Evolutionary conservation across 192 early-diverging fungal genomes (phyloP).

Genomic region (Coemansia asiatica): DNA sequence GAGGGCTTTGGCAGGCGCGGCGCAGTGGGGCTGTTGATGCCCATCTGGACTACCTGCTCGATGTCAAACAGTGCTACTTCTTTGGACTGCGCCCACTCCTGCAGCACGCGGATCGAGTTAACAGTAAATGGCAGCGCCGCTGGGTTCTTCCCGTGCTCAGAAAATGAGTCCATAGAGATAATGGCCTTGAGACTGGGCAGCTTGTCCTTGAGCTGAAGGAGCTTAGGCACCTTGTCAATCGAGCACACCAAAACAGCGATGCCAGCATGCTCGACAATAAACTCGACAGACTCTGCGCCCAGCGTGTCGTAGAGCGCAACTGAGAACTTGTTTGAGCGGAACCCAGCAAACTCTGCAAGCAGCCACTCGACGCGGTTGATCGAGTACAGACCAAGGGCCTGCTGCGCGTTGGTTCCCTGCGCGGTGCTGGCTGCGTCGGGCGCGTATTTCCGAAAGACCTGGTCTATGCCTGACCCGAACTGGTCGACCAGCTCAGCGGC

Average conservation of each 20-base stretch:
- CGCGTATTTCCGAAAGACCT: slow-evolving; percentile 56
- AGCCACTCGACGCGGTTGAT: slow-evolving; percentile 77
- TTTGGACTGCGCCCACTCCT: slow-evolving; percentile 64
- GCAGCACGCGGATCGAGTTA: slow-evolving; percentile 38
- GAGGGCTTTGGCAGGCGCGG: slow-evolving; percentile 61
- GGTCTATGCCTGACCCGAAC: slow-evolving; percentile 70
- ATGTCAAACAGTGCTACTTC: slow-evolving; percentile 62
- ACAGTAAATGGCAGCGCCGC: slow-evolving; percentile 36
- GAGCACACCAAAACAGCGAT: slow-evolving; percentile 66
- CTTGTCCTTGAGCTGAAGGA: slow-evolving; percentile 57
- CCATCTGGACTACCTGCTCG: slow-evolving; percentile 58
- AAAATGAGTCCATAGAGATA: slow-evolving; percentile 70
- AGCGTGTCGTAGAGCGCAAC: slow-evolving; percentile 90
- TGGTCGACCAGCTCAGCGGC: slow-evolving; percentile 60
- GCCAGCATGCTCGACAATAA: slow-evolving; percentile 80
- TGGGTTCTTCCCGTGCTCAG: slow-evolving; percentile 39
- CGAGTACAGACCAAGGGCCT: slow-evolving; percentile 69
- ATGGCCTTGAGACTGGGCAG: slow-evolving; percentile 72
- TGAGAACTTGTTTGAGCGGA: slow-evolving; percentile 61
- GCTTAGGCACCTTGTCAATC: slow-evolving; percentile 58
- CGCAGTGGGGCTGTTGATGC: slow-evolving; percentile 50
- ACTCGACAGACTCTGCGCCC: slow-evolving; percentile 78
- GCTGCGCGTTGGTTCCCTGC: slow-evolving; percentile 21
- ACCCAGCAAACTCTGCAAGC: slow-evolving; percentile 66
- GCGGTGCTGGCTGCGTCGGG: neutral